These are phyloP conservation scores for Margaritispora aquatica DNA, from an alignment of 495 filamentous ascomycete genomes.

Conservation along the genomic window DNA sequence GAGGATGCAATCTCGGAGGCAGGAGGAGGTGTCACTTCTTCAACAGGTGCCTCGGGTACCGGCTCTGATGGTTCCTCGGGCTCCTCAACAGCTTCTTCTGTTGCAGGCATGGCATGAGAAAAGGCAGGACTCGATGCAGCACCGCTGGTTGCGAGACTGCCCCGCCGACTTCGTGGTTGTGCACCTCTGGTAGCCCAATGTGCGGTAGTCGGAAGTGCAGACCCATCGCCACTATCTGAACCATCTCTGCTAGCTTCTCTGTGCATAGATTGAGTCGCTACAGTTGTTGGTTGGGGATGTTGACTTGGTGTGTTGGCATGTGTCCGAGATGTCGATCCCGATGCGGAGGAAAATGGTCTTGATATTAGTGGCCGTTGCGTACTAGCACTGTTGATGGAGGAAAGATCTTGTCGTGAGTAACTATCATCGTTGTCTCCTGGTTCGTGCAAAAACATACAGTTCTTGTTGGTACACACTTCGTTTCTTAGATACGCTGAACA, in stretches of 20 bases:
- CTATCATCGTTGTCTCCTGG: conserved; percentile 95
- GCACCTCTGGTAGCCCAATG: conserved; percentile 84
- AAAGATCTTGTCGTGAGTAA: conserved; percentile 90
- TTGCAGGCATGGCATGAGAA: conserved; percentile 51
- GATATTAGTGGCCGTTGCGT: conserved; percentile 60
- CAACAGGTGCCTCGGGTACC: neutral
- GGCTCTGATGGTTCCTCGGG: conserved; percentile 30
- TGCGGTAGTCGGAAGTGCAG: conserved; percentile 85
- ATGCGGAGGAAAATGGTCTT: conserved; percentile 29
- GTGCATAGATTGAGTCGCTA: conserved; percentile 64
- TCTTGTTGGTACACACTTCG: conserved; percentile 86
- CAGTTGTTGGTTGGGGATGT: conserved; percentile 36
- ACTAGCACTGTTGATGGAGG: conserved; percentile 84
- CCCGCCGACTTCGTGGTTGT: conserved; percentile 61
- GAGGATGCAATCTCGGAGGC: conserved; percentile 11
- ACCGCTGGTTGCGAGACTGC: conserved; percentile 72
- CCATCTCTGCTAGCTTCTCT: conserved; percentile 73
- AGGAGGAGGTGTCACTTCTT: conserved; percentile 15
- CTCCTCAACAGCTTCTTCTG: conserved; percentile 26
- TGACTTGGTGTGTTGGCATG: conserved; percentile 36
- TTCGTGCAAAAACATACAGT: conserved; percentile 97
- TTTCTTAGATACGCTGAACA: conserved; percentile 94
- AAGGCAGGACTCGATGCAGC: conserved; percentile 76
- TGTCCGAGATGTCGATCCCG: conserved; percentile 39
- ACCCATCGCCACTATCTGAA: conserved; percentile 61